Evolutionary conservation across 768 basidiomycete genomes (phyloP).

Genomic region (Termitomyces sp.): DNA sequence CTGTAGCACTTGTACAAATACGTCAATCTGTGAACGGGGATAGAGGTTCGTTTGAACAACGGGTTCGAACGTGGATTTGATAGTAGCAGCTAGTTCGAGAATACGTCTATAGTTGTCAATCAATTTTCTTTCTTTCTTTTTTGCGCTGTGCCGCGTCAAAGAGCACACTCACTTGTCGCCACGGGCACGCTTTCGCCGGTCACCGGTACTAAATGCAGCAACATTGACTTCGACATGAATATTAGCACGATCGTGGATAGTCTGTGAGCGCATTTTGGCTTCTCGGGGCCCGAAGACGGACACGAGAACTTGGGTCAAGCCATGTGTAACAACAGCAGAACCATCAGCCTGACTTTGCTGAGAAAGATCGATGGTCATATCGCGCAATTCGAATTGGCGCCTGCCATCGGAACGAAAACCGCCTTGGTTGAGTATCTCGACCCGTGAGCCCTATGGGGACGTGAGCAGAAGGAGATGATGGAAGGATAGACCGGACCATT

Average conservation of each 20-base stretch:
- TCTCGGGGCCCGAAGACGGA: slow-evolving; percentile 93
- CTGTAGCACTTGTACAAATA: slow-evolving; percentile 89
- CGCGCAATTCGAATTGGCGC: slow-evolving; percentile 87
- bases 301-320: slow-evolving; percentile 84
- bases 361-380: slow-evolving; percentile 73
- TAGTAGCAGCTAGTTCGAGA: slow-evolving; percentile 79
- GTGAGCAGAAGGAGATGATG: slow-evolving; percentile 4
- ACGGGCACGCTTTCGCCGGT: slow-evolving; percentile 68
- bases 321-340: slow-evolving; percentile 79
- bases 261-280: slow-evolving; percentile 74
- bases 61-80: slow-evolving; percentile 95
- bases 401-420: slow-evolving; percentile 91
- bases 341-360: slow-evolving; percentile 81
- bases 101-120: slow-evolving; percentile 56
- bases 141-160: background rate
- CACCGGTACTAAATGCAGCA: slow-evolving; percentile 83
- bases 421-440: slow-evolving; percentile 82
- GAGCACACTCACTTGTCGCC: slow-evolving; percentile 88
- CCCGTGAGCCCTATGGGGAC: slow-evolving; percentile 37
- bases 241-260: slow-evolving; percentile 82
- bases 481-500: slow-evolving; percentile 19
- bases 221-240: slow-evolving; percentile 89
- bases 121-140: background rate
- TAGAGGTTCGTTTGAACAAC: slow-evolving; percentile 89
- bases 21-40: slow-evolving; percentile 92